These are phyloP conservation scores for Verticillium isaacii DNA, from an alignment of 2,329 filamentous ascomycete genomes.

Conservation along the genomic window DNA sequence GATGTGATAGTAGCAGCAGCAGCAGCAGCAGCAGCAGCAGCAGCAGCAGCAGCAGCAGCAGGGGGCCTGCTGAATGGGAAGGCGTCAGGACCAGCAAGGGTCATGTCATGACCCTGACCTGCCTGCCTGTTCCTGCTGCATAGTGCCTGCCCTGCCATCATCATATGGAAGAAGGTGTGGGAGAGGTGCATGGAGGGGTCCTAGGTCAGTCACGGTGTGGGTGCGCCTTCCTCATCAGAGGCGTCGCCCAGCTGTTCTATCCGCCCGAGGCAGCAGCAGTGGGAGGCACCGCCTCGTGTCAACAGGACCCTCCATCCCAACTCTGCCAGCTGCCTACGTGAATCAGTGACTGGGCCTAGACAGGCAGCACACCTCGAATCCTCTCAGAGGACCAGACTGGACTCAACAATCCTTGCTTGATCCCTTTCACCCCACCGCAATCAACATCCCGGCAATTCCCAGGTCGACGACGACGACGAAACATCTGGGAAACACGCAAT, in stretches of 20 bases:
- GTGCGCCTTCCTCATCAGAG: no score
- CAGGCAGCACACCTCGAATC: not conserved
- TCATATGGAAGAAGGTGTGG: not conserved
- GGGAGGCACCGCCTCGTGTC: not conserved
- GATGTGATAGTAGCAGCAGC: not conserved
- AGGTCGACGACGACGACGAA: not conserved
- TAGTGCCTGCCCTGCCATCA: not conserved
- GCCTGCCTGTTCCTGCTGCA: not conserved
- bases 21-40: not conserved
- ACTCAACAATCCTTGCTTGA: not conserved
- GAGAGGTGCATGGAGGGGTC: not conserved
- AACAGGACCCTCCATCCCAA: not conserved
- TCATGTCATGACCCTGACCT: not conserved
- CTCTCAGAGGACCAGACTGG: not conserved
- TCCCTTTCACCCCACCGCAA: not conserved
- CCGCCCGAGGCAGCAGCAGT: not conserved
- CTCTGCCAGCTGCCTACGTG: not conserved
- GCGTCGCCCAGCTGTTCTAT: no score
- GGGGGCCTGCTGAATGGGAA: not conserved
- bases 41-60: not conserved
- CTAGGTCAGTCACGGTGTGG: not conserved
- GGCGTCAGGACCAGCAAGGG: not conserved
- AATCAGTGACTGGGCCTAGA: not conserved
- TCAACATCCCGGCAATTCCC: not conserved
- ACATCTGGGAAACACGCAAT: not conserved